Evolutionary conservation across 768 basidiomycete species (phyloP), one percentile per base, ranked within the genome.

Genomic region (Trametes punicea): DNA sequence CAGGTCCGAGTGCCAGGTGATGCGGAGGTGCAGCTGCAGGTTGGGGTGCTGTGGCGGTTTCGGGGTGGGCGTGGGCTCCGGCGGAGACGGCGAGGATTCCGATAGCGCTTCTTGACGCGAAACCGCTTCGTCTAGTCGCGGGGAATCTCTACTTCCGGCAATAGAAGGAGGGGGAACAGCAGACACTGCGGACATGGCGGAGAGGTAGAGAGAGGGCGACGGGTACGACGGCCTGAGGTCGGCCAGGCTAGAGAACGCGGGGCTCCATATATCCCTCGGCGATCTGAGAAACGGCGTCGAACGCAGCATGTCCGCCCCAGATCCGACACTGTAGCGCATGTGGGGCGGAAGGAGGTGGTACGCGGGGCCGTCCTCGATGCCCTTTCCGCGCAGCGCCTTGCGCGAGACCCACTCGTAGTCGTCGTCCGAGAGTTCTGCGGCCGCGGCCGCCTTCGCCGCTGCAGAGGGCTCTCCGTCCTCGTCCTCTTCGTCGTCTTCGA

Each of bases 1-100:
- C 8, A 98, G 77, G 69, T 97, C 86, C 9, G 95, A 92, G 49
- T 86, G 81, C 85, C 96, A 96, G 29, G 82, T 79, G 40, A 98
- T 74, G 64, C 86, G 84, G 0, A 99, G 75, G 67, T 98, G 94
- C 3, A 97, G 71, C 68, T 99, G 97, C 26, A 98, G 75, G 67
- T 95, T 89, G 2, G 90, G 84, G 42, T 77, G 73, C 71, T 74
- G 68, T 67, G 64, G 64, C 52, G 70, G 27, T 67, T 69, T 39
- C 59, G 66, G 65, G 60, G 39, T 71, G 66, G 60, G 64, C 58
- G 38, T 36, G 34, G 34, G 15, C 29, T 26, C 42, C 25, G 42
- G 55, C 46, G 54, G 36, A 25, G 55, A 27, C 13, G 46, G 57
- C 21, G 62, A 11, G 29, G 53, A 23, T 18, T 53, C 30, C 13